Base-by-base conservation (phyloP, 1,284 basidiomycete species). In the Stygiomarasmius scandens region DNA sequence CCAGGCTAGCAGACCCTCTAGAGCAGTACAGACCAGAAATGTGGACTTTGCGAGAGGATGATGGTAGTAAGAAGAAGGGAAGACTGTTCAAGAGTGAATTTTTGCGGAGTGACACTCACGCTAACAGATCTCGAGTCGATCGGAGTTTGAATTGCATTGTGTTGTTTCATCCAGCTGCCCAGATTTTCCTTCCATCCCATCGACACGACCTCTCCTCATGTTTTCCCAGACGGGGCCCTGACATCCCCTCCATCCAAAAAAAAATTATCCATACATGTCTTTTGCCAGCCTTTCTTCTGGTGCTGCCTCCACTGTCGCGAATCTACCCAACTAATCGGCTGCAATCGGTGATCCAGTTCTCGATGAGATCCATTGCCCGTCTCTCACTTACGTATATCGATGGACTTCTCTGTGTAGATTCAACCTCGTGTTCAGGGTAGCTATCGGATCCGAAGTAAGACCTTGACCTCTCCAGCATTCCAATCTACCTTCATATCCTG, bases 361-460 rank as follows among this genome's bases (percentile, higher is more conserved):
- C 60, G 64, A 66, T 66, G 59, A 64, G 63, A 66, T 66, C 63
- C 60, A 64, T 63, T 60, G 51, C 59, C 61, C 50, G 56, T 59
- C 16, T 43, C 46, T 41, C 24, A 49, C 34, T 55, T 44, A 49
- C 48, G 32, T 55, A 45, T 34, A 25, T 16, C 22, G n/a, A 29
- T 34, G 32, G 2, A n/a, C 29, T 55, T 38, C 54, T 49, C 24
- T 54, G 41, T 29, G 29, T 32, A 54, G 43, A 20, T 46, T 46
- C 49, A 24, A 38, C n/a, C 25, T 29, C 16, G n/a, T 27, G 16
- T 36, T 52, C 43, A 32, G 5, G 29, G 29, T 6, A 32, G 29
- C 49, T 25, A 44, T 52, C 58, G 58, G 58, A 59, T 59, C 58
- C 58, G 58, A 59, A 25, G 43, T 51, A 20, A 47, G 2, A 24